Evolutionary conservation across 805 yeast genomes (phyloP).

Genomic region (Isabelozyma gotoi): DNA sequence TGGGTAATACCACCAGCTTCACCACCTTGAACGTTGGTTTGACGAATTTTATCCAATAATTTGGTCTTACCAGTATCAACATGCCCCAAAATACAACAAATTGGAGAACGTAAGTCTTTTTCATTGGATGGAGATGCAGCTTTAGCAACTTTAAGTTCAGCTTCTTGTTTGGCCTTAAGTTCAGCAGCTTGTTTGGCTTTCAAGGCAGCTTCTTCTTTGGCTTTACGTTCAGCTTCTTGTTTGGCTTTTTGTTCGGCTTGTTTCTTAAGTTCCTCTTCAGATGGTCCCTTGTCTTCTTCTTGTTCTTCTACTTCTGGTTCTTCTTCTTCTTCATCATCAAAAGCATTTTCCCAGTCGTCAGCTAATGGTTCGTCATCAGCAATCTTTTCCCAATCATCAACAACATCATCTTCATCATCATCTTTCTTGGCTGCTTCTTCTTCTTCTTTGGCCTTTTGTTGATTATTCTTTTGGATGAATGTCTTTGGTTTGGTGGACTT

Average conservation of each 20-base stretch:
- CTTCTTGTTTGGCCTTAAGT: constrained; percentile 29
- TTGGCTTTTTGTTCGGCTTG: constrained; percentile 28
- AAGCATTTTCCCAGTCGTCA: constrained; percentile 52
- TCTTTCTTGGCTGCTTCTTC: constrained; percentile 22
- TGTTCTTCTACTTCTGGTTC: constrained; percentile 24
- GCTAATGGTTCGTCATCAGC: constrained; percentile 59
- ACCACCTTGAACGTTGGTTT: constrained; percentile 99
- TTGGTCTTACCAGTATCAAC: constrained; percentile 99
- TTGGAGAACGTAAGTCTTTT: constrained; percentile 90
- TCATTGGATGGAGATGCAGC: constrained; percentile 31
- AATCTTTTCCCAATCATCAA: constrained; percentile 86
- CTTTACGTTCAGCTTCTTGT: constrained; percentile 28
- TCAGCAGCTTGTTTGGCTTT: constrained; percentile 20
- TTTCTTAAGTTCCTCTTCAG: constrained; percentile 27
- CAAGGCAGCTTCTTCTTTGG: constrained; percentile 20
- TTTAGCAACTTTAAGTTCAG: constrained; percentile 22
- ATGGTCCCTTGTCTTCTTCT: constrained; percentile 28
- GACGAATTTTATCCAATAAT: constrained; percentile 93
- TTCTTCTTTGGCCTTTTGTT: constrained; percentile 17
- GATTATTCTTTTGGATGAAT: constrained; percentile 25
- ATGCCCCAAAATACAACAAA: constrained; percentile 98
- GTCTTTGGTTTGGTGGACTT: constrained; percentile 53
- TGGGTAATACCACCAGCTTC: constrained; percentile 99
- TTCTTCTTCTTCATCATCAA: constrained; percentile 24
- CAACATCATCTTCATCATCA: constrained; percentile 52